A percentile compares a stretch with the other conserved stretches of the same genome.
These are phyloP conservation scores for Pythium biforme DNA, from an alignment of 352 stramenopile genomes.

Conservation along the genomic window DNA sequence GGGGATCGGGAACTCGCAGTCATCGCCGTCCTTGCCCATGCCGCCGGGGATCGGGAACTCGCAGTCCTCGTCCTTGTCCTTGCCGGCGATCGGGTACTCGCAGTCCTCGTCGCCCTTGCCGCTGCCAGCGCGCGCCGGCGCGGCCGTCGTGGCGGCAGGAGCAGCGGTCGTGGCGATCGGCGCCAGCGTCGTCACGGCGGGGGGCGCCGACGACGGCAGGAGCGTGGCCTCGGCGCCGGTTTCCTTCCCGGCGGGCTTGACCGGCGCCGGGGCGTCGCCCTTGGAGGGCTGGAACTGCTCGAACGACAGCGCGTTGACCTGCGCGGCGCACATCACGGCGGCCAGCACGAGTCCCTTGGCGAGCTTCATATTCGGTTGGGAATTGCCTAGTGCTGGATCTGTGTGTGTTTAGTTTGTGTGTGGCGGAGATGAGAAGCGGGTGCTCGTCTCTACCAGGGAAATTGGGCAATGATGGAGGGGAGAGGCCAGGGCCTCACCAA, in stretches of 20 bases:
- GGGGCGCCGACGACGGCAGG: background rate
- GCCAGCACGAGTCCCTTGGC: slow-evolving; percentile 50
- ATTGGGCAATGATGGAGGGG: slow-evolving; percentile 17
- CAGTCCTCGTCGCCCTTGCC: slow-evolving; percentile 25
- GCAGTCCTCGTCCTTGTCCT: slow-evolving; percentile 24
- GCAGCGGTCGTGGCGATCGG: slow-evolving; percentile 15
- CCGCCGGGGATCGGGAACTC: slow-evolving; percentile 24
- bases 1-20: slow-evolving; percentile 25
- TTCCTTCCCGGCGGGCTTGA: slow-evolving; percentile 17
- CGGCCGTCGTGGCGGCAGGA: slow-evolving; percentile 3
- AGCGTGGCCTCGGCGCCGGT: slow-evolving; percentile 26
- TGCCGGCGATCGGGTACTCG: slow-evolving; percentile 17
- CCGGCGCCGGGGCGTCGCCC: slow-evolving; percentile 5
- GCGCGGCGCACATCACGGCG: slow-evolving; percentile 48
- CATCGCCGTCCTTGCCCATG: slow-evolving; percentile 23
- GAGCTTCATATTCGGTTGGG: slow-evolving; percentile 32
- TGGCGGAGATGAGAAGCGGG: background rate
- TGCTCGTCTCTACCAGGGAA: slow-evolving; percentile 21
- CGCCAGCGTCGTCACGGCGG: background rate
- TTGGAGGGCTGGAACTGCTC: slow-evolving; percentile 19
- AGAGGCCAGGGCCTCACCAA: background rate
- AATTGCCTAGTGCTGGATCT: slow-evolving; percentile 7
- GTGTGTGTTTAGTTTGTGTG: background rate
- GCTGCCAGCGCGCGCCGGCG: background rate
- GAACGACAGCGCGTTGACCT: slow-evolving; percentile 61